Evolutionary conservation across 352 stramenopile genomes (phyloP), one percentile per base, ranked within the genome.

Genomic region (Globisporangium irregulare): DNA sequence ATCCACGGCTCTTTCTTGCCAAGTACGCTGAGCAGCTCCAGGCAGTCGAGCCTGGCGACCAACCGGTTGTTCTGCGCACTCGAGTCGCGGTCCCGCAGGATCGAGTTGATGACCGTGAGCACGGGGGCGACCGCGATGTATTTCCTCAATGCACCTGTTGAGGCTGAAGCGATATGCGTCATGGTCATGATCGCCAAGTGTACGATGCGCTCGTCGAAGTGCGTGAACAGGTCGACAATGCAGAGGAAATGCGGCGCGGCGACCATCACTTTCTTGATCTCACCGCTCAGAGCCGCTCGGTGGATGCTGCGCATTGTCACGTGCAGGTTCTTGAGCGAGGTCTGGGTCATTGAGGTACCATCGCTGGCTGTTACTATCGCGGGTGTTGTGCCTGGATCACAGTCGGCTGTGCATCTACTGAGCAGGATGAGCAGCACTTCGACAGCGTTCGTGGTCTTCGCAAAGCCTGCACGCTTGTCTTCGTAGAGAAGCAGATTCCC

Each of bases 401-500:
- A 48, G 2, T 70, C 59, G 2, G 48, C 18, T 8, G 62, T 20
- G 32, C 61, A 79, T 57, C 62, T 54, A 10, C 75, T 68, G 2
- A 89, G 62, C 7, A 91, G 59, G 1, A 61, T 48, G 0, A 92
- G 72, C 9, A 91, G 66, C n/a, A 66, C 63, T 20, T 85, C 76
- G 0, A 84, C 69, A 0, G 77, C 77, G 51, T 82, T 73, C 1
- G 70, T 27, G 9, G 79, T 60, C 46, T 79, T 65, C 3, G 79
- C 76, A 46, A 91, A 89, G 8, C 67, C 60, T 4, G 66, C 46
- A 3, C 78, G 79, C 46, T 92, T 91, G 67, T 90, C 81, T n/a
- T 80, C 72, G 57, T 80, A 80, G 24, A 80, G 72, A 15, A 90
- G 73, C 2, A 92, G 71, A 20, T 91, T 92, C 4, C 81, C 79